These are phyloP conservation scores for Neurospora africana DNA, from an alignment of 495 filamentous ascomycete genomes.

Conservation along the genomic window DNA sequence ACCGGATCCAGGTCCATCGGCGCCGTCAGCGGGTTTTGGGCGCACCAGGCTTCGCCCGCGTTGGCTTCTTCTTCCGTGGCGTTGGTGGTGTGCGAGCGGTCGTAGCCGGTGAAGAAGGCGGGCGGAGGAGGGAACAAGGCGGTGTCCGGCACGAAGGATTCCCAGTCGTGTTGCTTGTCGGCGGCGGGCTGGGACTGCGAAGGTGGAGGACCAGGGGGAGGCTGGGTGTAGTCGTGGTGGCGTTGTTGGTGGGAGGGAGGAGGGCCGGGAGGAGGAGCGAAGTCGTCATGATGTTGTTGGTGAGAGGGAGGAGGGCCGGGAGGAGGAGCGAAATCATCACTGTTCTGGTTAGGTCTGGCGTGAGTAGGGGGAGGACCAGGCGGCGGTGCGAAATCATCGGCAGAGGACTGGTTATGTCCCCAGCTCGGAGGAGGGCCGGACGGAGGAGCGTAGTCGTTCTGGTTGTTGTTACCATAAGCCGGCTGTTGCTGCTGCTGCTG, in stretches of 20 bases:
- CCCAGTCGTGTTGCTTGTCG: slow-evolving; percentile 60
- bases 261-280: slow-evolving; percentile 20
- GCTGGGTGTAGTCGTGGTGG: slow-evolving; percentile 18
- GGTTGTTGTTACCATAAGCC: background rate
- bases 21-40: slow-evolving; percentile 47
- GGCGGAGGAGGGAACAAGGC: slow-evolving; percentile 76
- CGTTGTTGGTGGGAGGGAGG: slow-evolving; percentile 18
- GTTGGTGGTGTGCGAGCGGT: slow-evolving; percentile 62
- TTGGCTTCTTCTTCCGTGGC: slow-evolving; percentile 58
- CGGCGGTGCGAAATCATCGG: background rate
- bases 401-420: background rate
- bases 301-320: slow-evolving; percentile 23
- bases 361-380: background rate
- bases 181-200: slow-evolving; percentile 21
- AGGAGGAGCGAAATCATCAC: slow-evolving; percentile 23
- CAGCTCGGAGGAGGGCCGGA: slow-evolving; percentile 23
- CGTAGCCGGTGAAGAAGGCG: slow-evolving; percentile 47
- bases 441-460: slow-evolving; percentile 24
- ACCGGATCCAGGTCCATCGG: slow-evolving; percentile 44
- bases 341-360: background rate
- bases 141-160: slow-evolving; percentile 65
- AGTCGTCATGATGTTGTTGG: slow-evolving; percentile 4
- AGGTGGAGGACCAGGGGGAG: slow-evolving; percentile 40
- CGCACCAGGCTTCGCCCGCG: slow-evolving; percentile 63
- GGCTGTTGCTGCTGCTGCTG: slow-evolving; percentile 12